These are phyloP conservation scores for Pistacia atlantica DNA, from an alignment of 345 rosid species.

Conservation along the genomic window DNA sequence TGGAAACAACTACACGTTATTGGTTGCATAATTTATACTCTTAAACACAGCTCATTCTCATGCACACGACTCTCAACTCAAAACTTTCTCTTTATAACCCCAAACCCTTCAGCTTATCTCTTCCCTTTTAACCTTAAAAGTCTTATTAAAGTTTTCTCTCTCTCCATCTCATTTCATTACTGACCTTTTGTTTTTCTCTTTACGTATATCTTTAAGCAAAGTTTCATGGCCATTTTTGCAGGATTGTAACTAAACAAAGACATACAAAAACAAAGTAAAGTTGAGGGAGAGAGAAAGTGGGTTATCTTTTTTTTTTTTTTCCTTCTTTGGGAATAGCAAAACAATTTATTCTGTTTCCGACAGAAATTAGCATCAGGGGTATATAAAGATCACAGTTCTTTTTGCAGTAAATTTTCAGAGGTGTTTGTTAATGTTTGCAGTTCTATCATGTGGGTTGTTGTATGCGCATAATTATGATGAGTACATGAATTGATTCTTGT, in stretches of 20 bases:
- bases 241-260: constrained; percentile 8
- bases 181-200: too few relatives aligned
- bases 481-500: constrained; percentile 20
- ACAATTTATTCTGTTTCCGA: constrained; percentile 12
- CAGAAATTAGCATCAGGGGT: constrained; percentile 11
- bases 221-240: constrained; percentile 15
- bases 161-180: neutral
- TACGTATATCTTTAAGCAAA: neutral
- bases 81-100: constrained; percentile 17
- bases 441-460: constrained; percentile 20
- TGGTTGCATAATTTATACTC: neutral
- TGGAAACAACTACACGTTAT: neutral
- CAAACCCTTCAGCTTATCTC: constrained; percentile 15
- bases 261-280: constrained; percentile 18
- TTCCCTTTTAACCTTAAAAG: neutral
- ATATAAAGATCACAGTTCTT: neutral
- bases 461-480: constrained; percentile 17
- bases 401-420: constrained; percentile 19
- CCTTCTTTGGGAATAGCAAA: constrained; percentile 25
- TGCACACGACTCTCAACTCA: constrained; percentile 20
- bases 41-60: constrained; percentile 10
- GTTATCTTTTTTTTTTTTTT: constrained; percentile 5
- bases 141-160: neutral
- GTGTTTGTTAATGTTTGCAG: constrained; percentile 15
- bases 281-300: constrained; percentile 7